Evolutionary conservation across 441 rosid species (phyloP).

Genomic region (Adansonia madagascariensis): DNA sequence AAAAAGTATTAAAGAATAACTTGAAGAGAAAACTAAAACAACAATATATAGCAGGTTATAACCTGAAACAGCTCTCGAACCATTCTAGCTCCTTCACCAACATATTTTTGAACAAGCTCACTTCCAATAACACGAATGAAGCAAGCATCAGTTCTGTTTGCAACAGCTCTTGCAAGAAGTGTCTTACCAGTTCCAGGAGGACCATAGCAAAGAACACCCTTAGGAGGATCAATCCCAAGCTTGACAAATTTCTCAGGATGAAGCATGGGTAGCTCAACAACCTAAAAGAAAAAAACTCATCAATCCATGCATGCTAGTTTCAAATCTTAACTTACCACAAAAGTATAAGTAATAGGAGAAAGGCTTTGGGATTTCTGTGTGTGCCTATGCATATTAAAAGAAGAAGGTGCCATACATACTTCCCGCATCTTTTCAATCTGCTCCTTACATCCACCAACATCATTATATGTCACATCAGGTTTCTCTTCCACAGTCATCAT

Average conservation of each 20-base stretch:
- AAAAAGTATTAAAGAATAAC: not conserved
- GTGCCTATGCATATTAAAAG: not conserved
- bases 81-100: conserved; percentile 98
- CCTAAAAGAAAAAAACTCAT: conserved; percentile 44
- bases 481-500: conserved; percentile 99
- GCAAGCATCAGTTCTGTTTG: conserved; percentile 97
- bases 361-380: not conserved
- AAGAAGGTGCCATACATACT: conserved; percentile 42
- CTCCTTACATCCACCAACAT: conserved; percentile 98
- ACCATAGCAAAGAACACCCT: conserved; percentile 97
- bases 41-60: conserved; percentile 21
- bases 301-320: not conserved
- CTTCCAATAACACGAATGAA: conserved; percentile 97
- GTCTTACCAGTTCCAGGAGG: conserved; percentile 99
- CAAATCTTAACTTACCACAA: not conserved
- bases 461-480: conserved; percentile 97
- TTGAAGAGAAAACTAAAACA: not conserved
- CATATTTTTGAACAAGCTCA: conserved; percentile 98
- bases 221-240: conserved; percentile 99
- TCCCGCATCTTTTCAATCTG: conserved; percentile 97
- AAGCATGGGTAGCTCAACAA: conserved; percentile 98
- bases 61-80: conserved; percentile 98
- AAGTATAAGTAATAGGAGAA: not conserved
- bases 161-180: conserved; percentile 94
- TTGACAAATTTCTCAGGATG: conserved; percentile 98